Percentiles rank a stretch among this genome's conserved stretches.
phyloP scores from a whole-genome alignment of 768 basidiomycete species.

The Suillus lakei region DNA sequence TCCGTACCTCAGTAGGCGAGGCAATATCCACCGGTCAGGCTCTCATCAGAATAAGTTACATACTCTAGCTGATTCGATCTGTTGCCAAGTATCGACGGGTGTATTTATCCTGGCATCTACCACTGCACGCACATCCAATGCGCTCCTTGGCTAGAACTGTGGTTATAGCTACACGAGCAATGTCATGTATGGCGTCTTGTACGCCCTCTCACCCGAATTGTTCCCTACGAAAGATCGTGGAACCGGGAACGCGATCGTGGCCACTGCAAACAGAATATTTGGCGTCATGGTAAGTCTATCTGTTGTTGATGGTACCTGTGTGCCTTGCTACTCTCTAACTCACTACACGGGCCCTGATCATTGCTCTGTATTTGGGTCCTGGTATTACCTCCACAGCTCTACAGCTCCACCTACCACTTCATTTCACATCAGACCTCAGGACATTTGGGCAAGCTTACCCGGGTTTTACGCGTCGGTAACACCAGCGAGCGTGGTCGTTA shows the following conservation, averaged over 20 bases:
- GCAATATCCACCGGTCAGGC: slow-evolving; percentile 53
- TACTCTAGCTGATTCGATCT: background rate
- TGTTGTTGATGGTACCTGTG: slow-evolving; percentile 10
- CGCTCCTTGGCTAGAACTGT: slow-evolving; percentile 63
- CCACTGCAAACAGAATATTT: slow-evolving; percentile 58
- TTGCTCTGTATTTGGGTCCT: slow-evolving; percentile 44
- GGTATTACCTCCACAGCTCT: too few species aligned
- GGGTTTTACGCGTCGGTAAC: too few species aligned
- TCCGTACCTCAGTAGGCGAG: slow-evolving; percentile 54
- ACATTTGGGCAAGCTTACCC: too few species aligned
- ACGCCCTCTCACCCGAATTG: slow-evolving; percentile 50
- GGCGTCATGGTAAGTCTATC: slow-evolving; percentile 56
- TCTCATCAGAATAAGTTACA: background rate
- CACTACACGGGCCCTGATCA: slow-evolving; percentile 47
- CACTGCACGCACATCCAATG: slow-evolving; percentile 55
- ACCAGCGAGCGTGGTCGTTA: too few species aligned
- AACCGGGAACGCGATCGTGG: slow-evolving; percentile 59
- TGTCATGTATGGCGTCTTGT: slow-evolving; percentile 58
- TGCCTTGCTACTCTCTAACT: background rate
- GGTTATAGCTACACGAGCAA: slow-evolving; percentile 61
- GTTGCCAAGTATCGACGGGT: slow-evolving; percentile 49
- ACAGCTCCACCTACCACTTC: too few species aligned
- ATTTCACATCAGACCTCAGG: too few species aligned
- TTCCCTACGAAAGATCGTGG: slow-evolving; percentile 60
- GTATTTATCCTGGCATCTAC: slow-evolving; percentile 63